Percentiles rank a stretch among this genome's conserved stretches.
Conservation (phyloP, 2,329 filamentous ascomycete genomes). For the Colletotrichum sojae region DNA sequence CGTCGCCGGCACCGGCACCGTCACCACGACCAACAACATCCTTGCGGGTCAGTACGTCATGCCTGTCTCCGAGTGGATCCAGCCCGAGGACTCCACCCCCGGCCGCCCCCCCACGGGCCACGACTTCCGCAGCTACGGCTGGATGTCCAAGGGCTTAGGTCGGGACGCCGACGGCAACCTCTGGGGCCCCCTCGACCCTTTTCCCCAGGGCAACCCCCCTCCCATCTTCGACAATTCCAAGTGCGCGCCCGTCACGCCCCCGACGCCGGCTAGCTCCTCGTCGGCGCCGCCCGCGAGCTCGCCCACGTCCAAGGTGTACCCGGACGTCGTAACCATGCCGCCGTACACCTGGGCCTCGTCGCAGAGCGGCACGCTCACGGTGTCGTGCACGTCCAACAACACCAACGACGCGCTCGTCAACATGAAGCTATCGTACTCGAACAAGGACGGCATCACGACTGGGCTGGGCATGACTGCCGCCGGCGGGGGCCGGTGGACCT, state of each 20-base stretch:
- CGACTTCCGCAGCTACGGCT: slow-evolving; percentile 53
- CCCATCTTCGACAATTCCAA: slow-evolving; percentile 37
- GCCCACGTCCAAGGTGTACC: slow-evolving; percentile 1
- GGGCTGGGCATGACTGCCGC: slow-evolving; percentile 32
- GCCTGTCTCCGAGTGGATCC: slow-evolving; percentile 59
- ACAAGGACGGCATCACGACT: slow-evolving; percentile 41
- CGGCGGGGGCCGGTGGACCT: slow-evolving; percentile 39
- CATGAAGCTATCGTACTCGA: slow-evolving; percentile 45
- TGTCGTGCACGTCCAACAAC: slow-evolving; percentile 36
- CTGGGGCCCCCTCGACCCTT: slow-evolving; percentile 56
- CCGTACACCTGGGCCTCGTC: slow-evolving; percentile 39
- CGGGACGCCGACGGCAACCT: slow-evolving; percentile 46
- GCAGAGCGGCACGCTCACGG: slow-evolving; percentile 41
- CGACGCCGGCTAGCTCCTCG: background rate
- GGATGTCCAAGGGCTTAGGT: slow-evolving; percentile 49
- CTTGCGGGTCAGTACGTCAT: slow-evolving; percentile 57
- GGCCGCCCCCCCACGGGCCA: slow-evolving; percentile 49
- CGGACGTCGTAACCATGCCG: slow-evolving; percentile 36
- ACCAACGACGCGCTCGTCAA: slow-evolving; percentile 39
- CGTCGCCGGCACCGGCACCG: slow-evolving; percentile 50
- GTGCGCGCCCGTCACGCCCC: slow-evolving; percentile 19
- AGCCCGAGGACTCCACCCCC: slow-evolving; percentile 56
- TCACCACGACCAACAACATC: slow-evolving; percentile 54
- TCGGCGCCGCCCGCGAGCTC: background rate
- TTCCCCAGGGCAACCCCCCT: slow-evolving; percentile 41